Evolutionary conservation across 768 basidiomycete genomes (phyloP).

Genomic region (Termitomyces eurrhizus): DNA sequence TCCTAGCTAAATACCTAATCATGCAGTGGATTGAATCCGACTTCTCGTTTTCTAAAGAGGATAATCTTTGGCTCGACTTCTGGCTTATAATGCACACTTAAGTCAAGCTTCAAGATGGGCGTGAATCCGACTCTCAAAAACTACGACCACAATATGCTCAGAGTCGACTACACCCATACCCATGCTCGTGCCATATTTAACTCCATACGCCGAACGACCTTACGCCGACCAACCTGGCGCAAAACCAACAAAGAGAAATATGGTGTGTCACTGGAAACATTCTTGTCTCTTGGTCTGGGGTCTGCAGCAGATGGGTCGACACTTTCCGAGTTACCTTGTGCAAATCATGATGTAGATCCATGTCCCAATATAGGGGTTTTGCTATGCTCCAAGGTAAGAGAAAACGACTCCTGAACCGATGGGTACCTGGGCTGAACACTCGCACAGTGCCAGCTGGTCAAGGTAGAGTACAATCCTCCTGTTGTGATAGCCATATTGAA

Average conservation of each 20-base stretch:
- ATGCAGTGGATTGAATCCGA: background rate
- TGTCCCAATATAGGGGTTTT: constrained; percentile 11
- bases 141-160: constrained; percentile 10
- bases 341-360: constrained; percentile 14
- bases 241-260: constrained; percentile 6
- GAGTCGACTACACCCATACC: constrained; percentile 17
- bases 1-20: background rate
- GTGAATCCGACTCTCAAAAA: background rate
- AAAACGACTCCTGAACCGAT: background rate
- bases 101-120: background rate
- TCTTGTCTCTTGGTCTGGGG: constrained; percentile 27
- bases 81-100: background rate
- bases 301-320: constrained; percentile 19
- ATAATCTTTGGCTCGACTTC: background rate
- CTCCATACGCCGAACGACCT: constrained; percentile 16
- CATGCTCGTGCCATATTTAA: constrained; percentile 21
- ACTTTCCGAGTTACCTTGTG: constrained; percentile 19
- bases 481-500: background rate
- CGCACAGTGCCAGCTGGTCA: constrained; percentile 10
- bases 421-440: background rate
- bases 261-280: constrained; percentile 20
- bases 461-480: background rate
- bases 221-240: constrained; percentile 13
- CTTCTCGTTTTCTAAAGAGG: background rate
- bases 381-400: constrained; percentile 25